These are phyloP conservation scores for Fusarium pseudoanthophilum DNA, from an alignment of 2,329 filamentous ascomycete species.

Conservation along the genomic window DNA sequence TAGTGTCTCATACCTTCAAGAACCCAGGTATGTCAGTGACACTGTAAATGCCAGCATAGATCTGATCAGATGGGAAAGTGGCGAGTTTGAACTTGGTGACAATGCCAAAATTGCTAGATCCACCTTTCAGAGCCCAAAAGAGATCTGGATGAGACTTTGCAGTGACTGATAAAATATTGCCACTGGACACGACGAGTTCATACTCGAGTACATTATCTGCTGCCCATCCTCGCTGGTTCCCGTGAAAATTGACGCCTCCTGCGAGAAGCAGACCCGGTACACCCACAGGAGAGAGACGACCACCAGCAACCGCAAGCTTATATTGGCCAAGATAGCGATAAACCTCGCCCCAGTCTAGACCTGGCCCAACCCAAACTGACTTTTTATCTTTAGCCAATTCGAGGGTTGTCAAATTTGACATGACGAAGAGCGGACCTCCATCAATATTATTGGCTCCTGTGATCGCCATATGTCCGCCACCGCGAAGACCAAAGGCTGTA, in stretches of 20 bases:
- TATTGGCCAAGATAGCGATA: slow-evolving; percentile 18
- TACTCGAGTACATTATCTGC: slow-evolving; percentile 49
- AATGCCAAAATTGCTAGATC: slow-evolving; percentile 51
- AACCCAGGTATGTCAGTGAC: slow-evolving; percentile 14
- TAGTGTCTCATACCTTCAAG: neutral
- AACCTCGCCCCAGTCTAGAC: slow-evolving; percentile 33
- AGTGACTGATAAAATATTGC: slow-evolving; percentile 53
- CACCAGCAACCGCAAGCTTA: slow-evolving; percentile 25
- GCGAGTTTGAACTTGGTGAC: slow-evolving; percentile 48
- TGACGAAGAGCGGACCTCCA: slow-evolving; percentile 19
- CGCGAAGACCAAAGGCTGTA: slow-evolving; percentile 30
- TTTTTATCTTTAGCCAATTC: slow-evolving; percentile 10
- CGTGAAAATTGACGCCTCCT: slow-evolving; percentile 36
- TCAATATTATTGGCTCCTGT: slow-evolving; percentile 36
- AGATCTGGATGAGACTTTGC: slow-evolving; percentile 48
- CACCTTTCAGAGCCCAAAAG: slow-evolving; percentile 52
- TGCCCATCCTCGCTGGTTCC: slow-evolving; percentile 44
- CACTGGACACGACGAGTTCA: slow-evolving; percentile 56
- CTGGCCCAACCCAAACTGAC: slow-evolving; percentile 31
- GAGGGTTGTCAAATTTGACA: slow-evolving; percentile 29
- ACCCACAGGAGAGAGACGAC: slow-evolving; percentile 32
- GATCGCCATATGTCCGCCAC: slow-evolving; percentile 39
- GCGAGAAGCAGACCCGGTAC: slow-evolving; percentile 29
- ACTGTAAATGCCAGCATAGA: slow-evolving; percentile 28
- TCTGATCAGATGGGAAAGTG: slow-evolving; percentile 33